Evolutionary conservation across 345 rosid species (phyloP), one percentile per base, ranked within the genome.

Genomic region (Combretum micranthum): DNA sequence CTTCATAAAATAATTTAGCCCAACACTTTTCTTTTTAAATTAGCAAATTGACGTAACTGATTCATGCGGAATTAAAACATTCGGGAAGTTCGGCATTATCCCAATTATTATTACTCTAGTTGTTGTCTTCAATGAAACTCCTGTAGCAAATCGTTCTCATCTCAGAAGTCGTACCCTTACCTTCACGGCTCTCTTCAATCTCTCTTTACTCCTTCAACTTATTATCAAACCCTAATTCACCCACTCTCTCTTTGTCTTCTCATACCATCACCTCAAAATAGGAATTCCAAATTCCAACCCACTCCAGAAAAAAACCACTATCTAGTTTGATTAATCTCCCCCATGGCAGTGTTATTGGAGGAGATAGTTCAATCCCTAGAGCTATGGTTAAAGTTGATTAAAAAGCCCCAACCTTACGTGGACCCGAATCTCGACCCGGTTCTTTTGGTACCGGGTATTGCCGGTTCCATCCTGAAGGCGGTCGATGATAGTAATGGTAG

Each of bases 401-500:
- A 65, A 59, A 71, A 70, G 26, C 83, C 81, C 23, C 80, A 84
- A 26, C 85, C 95, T 2, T 81, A 69, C 45, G 79, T 83, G 10
- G 95, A 92, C 57, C 96, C 95, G 19, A 70, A 67, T 65, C 83
- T 92, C 47, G 96, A 92, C 77, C 98, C 96, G 56, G 96, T 92
- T 59, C 76, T 92, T 47, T 65, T 92, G 42, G 88, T 88, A 13
- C 98, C 98, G 1, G 96, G 98, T 3, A 73, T 92, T 45, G 98
- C 98, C 14, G 98, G 96, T 10, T 86, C 96, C 25, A 71, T 92
- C 59, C 69, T 92, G 15, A 69, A 84, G 49, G 95, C 95, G 3
- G 90, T 92, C 37, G 95, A 88, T 62, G 58, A 52, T 59, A 71
- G 75, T 16, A 75, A 58, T 43, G 83, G 80, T 4, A 73, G 52